phyloP scores from a whole-genome alignment of 1,284 basidiomycete species.

The Papiliotrema flavescens region DNA sequence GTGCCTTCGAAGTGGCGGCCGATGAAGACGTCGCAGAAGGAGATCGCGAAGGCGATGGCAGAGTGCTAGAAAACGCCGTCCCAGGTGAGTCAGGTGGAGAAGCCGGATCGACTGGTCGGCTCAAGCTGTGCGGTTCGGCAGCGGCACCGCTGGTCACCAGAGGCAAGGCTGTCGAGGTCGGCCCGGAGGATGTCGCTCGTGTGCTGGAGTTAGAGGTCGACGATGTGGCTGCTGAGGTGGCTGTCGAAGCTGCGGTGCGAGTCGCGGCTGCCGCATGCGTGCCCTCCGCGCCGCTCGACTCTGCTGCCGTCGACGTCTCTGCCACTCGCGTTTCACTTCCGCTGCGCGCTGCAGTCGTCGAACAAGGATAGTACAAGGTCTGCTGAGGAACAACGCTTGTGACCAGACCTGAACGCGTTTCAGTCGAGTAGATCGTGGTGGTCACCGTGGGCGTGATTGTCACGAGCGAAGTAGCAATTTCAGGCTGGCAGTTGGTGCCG shows the following conservation, averaged over 20 bases:
- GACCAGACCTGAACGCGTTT: background rate
- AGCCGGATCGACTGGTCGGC: too few relatives aligned
- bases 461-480: background rate
- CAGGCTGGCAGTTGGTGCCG: background rate
- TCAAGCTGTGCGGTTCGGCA: too few relatives aligned
- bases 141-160: too few relatives aligned
- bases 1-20: background rate
- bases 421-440: background rate
- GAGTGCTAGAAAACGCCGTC: too few relatives aligned
- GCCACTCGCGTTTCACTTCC: background rate
- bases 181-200: too few relatives aligned
- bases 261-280: background rate
- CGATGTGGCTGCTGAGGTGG: background rate
- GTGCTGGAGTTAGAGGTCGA: too few relatives aligned
- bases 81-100: too few relatives aligned
- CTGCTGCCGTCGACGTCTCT: background rate
- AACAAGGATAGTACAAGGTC: slow-evolving; percentile 8
- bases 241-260: background rate
- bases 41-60: too few relatives aligned
- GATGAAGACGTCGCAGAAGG: too few relatives aligned
- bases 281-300: background rate
- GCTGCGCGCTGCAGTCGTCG: background rate
- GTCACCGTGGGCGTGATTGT: slow-evolving; percentile 3
- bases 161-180: too few relatives aligned
- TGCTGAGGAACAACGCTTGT: slow-evolving; percentile 7